These are phyloP conservation scores for Calonectria crousiana DNA, from an alignment of 2,329 filamentous ascomycete species.

Conservation along the genomic window DNA sequence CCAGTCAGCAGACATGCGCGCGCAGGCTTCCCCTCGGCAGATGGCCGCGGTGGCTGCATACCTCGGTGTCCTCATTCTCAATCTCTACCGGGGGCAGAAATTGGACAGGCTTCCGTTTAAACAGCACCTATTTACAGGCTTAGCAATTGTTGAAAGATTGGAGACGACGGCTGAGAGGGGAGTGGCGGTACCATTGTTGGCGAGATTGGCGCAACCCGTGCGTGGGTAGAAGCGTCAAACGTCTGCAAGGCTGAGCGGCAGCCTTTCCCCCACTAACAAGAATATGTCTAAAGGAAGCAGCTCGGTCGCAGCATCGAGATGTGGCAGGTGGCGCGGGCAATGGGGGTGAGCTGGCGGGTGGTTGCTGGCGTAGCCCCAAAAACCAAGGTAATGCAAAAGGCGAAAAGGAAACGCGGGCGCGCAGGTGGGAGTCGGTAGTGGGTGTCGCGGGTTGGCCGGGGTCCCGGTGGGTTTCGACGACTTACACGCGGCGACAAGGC, in stretches of 20 bases:
- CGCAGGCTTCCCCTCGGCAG: constrained; percentile 1
- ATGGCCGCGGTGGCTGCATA: constrained; percentile 55
- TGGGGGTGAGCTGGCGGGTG: constrained; percentile 20
- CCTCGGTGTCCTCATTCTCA: constrained; percentile 86
- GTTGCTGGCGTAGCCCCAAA: constrained; percentile 30
- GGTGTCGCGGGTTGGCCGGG: constrained; percentile 36
- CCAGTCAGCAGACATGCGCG: constrained; percentile 30
- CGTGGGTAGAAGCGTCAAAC: constrained; percentile 29
- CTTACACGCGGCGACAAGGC: constrained; percentile 48
- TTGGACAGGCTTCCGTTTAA: constrained; percentile 94
- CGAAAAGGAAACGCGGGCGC: constrained; percentile 35
- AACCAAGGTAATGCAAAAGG: constrained; percentile 25
- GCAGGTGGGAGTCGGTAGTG: constrained; percentile 38
- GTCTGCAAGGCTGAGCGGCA: constrained; percentile 42
- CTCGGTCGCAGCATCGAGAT: constrained; percentile 37
- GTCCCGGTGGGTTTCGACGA: constrained; percentile 35
- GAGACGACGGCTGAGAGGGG: not conserved
- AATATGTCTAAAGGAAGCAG: constrained; percentile 28
- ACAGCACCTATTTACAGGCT: constrained; percentile 77
- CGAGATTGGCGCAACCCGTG: constrained; percentile 33
- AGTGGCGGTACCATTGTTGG: constrained; percentile 38
- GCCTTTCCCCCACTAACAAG: constrained; percentile 46
- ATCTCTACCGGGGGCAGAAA: constrained; percentile 79
- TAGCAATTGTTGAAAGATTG: constrained; percentile 22
- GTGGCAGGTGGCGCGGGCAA: constrained; percentile 18